phyloP scores from a whole-genome alignment of 192 early-diverging fungal species.

The Backusella tarrabulga region DNA sequence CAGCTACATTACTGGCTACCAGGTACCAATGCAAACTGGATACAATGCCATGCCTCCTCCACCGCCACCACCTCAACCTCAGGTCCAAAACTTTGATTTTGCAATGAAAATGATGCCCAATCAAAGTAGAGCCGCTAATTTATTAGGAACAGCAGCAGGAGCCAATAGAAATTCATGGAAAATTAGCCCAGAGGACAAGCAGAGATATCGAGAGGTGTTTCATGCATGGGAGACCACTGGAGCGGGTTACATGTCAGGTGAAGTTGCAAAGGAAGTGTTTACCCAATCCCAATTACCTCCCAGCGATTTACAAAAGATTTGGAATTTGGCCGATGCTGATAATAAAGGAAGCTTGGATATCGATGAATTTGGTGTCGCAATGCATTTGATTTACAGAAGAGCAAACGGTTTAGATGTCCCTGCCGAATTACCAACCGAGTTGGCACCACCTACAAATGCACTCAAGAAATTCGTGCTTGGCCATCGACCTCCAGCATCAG shows the following conservation, averaged over 20 bases:
- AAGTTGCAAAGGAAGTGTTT: constrained; percentile 61
- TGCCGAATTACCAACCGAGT: constrained; percentile 70
- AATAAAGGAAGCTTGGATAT: constrained; percentile 85
- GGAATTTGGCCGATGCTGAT: constrained; percentile 74
- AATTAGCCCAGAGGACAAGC: constrained; percentile 37
- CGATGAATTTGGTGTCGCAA: constrained; percentile 96
- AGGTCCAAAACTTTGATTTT: constrained; percentile 34
- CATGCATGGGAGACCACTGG: constrained; percentile 47
- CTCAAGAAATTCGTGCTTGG: constrained; percentile 37
- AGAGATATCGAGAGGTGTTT: constrained; percentile 38
- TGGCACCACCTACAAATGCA: constrained; percentile 77
- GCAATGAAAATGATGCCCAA: constrained; percentile 42
- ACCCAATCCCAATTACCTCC: constrained; percentile 53
- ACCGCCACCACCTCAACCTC: constrained; percentile 12
- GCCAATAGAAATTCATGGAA: constrained; percentile 45
- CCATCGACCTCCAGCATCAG: constrained; percentile 4
- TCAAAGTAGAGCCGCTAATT: constrained; percentile 13
- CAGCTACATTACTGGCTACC: neutral
- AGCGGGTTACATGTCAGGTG: constrained; percentile 51
- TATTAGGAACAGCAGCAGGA: constrained; percentile 32
- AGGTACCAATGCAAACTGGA: constrained; percentile 27
- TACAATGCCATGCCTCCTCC: neutral
- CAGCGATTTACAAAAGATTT: constrained; percentile 54
- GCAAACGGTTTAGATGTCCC: constrained; percentile 83
- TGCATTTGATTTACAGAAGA: constrained; percentile 93